Evolutionary conservation across 2,329 filamentous ascomycete species (phyloP), one percentile per base, ranked within the genome.

Genomic region (Cladosporium phlei): DNA sequence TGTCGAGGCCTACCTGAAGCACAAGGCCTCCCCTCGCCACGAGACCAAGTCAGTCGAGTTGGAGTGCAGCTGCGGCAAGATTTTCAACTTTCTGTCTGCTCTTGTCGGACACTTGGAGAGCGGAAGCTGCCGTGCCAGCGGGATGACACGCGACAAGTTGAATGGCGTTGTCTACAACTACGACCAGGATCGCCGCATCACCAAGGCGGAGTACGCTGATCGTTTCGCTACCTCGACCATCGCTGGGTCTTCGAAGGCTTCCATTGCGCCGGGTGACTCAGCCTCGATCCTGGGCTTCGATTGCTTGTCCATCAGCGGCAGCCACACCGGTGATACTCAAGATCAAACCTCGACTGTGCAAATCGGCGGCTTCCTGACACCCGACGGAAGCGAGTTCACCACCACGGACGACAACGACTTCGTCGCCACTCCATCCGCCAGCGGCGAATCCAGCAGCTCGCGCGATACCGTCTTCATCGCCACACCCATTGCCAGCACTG

Each of bases 21-120:
- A 56, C 43, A 56, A 52, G 24, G 17, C n/a, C 7, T 56, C 52
- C 1, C 9, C 40, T 27, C 53, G 51, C 46, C 54, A 56, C 48
- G 49, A 50, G 11, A 12, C 24, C 3, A 51, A 44, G 10, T 33
- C 51, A 2, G 46, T 47, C 39, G 40, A 46, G 3, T 24, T 56
- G 3, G 37, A 37, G 11, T 56, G 54, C 20, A 46, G 51, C 7
- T 56, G 54, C 33, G 38, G 20, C 1, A 35, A 40, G n/a, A 14
- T 9, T 2, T 55, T 55, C 39, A 48, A 28, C 2, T 40, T 47
- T 27, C 46, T 49, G 9, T 53, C 54, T 2, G 50, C 49, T 3
- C 25, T 56, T 11, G 20, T 55, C 10, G 21, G 35, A 1, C 54
- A 56, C 20, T 37, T 55, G 9, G 54, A 53, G 21, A 52, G 51